A percentile compares a stretch with the other conserved stretches of the same genome.
Evolutionary conservation across 495 filamentous ascomycete genomes (phyloP).

Genomic region (Podospora didyma): DNA sequence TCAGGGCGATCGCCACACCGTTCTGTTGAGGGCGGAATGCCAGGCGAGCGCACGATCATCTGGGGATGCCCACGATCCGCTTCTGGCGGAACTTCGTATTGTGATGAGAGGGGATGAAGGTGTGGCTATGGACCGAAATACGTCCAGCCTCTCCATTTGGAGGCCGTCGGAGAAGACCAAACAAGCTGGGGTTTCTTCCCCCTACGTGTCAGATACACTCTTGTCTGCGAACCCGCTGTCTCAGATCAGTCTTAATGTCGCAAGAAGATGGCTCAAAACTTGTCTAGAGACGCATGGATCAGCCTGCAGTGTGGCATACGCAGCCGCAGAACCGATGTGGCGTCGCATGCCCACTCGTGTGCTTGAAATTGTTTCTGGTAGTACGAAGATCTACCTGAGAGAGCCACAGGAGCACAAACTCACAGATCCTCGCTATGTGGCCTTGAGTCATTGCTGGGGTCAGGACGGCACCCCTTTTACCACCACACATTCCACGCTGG

Average conservation of each 20-base stretch:
- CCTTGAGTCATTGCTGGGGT: slow-evolving; percentile 29
- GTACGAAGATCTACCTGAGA: slow-evolving; percentile 8
- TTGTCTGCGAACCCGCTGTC: slow-evolving; percentile 11
- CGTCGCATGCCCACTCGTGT: slow-evolving; percentile 14
- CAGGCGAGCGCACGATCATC: neutral
- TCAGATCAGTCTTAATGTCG: slow-evolving; percentile 1
- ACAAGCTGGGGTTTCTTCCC: neutral
- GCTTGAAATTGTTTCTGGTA: slow-evolving; percentile 4
- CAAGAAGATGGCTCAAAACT: slow-evolving; percentile 13
- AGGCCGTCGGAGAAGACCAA: neutral
- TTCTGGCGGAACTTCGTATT: slow-evolving; percentile 11
- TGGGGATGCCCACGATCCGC: slow-evolving; percentile 7
- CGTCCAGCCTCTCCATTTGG: neutral
- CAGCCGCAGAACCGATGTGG: neutral
- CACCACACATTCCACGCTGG: slow-evolving; percentile 6
- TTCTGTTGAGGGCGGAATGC: slow-evolving; percentile 6
- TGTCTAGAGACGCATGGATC: slow-evolving; percentile 12
- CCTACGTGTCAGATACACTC: neutral
- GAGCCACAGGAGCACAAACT: neutral
- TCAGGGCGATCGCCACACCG: neutral
- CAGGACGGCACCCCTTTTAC: slow-evolving; percentile 11
- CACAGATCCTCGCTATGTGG: slow-evolving; percentile 15
- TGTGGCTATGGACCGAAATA: neutral
- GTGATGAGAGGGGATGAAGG: neutral
- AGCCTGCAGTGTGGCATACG: slow-evolving; percentile 2